Base-by-base conservation (phyloP, 225 moss, liverwort and hornwort genomes). In the Marchantia paleacea region DNA sequence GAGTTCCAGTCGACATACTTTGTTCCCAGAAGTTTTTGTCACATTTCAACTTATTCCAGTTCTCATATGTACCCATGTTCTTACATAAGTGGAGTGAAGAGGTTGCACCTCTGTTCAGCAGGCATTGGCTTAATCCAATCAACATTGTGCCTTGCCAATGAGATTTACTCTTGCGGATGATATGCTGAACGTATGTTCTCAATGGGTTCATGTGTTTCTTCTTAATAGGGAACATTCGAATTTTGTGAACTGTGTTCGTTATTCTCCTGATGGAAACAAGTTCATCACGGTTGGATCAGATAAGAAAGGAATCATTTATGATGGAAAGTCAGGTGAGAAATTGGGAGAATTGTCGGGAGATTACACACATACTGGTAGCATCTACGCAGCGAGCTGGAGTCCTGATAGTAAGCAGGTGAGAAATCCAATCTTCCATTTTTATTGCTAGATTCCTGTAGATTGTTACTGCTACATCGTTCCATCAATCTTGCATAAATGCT, bases 351-450 rank as follows among this genome's bases (percentile, higher is more conserved):
- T 99, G 77, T 87, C 91, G 51, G 85, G 87, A 64, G 89, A 91
- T 68, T 82, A 88, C 78, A 88, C 90, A 57, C 97, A 97, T 75
- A 90, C 69, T 78, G 93, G 95, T 77, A 99, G 97, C 84, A 90
- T 99, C 73, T 99, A 99, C 82, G 93, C 97, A 77, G 95, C 87
- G 54, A 89, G 95, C 80, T 99, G 97, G 97, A 94, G 94, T 87
- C 90, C 93, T 60, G 89, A 89, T 80, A 93, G 95, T 79, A 91
- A 90, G 81, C 93, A 94, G 93, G 90, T 94, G 60, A 20, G 79
- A 77, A 71, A 31, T 15, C 4, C 18, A 12, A 31, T 30, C 28
- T 49, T 29, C 0, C 15, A 3, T 29, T 22, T 78, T 72, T 75
- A 18, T 74, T 52, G 50, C 67, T 31, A 39, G 29, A 58, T 57